Evolutionary conservation across 2,329 filamentous ascomycete genomes (phyloP).

Genomic region (Penicillium sp.): DNA sequence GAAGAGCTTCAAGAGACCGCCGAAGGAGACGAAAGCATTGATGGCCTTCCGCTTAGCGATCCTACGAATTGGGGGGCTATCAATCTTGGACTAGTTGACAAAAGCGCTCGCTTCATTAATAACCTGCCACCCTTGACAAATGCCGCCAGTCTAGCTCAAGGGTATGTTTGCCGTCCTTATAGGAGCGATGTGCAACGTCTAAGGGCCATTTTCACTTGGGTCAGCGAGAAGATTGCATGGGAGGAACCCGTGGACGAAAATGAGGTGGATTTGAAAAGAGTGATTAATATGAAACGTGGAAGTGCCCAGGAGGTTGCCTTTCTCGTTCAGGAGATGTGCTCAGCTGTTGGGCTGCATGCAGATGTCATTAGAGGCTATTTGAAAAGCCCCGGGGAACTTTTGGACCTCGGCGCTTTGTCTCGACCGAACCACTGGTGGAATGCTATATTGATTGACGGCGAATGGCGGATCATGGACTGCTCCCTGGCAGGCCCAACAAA

Average conservation of each 20-base stretch:
- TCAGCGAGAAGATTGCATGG: constrained; percentile 91
- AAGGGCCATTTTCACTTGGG: constrained; percentile 95
- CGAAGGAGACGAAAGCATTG: constrained; percentile 83
- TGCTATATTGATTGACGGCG: constrained; percentile 81
- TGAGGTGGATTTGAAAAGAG: constrained; percentile 70
- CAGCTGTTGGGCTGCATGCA: constrained; percentile 78
- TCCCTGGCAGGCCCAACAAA: constrained; percentile 89
- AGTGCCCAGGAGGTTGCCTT: constrained; percentile 85
- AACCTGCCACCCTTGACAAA: constrained; percentile 79
- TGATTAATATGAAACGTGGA: constrained; percentile 77
- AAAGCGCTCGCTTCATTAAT: constrained; percentile 86
- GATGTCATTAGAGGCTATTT: constrained; percentile 87
- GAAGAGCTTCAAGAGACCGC: constrained; percentile 81
- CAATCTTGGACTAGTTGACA: constrained; percentile 86
- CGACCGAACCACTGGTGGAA: constrained; percentile 98
- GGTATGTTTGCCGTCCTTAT: constrained; percentile 90
- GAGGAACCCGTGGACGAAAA: constrained; percentile 90
- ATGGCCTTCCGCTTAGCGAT: constrained; percentile 77
- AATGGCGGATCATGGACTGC: constrained; percentile 96
- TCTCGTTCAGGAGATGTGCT: constrained; percentile 90
- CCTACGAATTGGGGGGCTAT: constrained; percentile 75
- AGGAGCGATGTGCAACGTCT: constrained; percentile 89
- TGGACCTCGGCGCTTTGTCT: constrained; percentile 77
- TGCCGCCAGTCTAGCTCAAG: constrained; percentile 76
- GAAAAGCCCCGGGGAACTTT: constrained; percentile 79